Conservation (phyloP, 495 filamentous ascomycete genomes). For the Penicillium robsamsonii region DNA sequence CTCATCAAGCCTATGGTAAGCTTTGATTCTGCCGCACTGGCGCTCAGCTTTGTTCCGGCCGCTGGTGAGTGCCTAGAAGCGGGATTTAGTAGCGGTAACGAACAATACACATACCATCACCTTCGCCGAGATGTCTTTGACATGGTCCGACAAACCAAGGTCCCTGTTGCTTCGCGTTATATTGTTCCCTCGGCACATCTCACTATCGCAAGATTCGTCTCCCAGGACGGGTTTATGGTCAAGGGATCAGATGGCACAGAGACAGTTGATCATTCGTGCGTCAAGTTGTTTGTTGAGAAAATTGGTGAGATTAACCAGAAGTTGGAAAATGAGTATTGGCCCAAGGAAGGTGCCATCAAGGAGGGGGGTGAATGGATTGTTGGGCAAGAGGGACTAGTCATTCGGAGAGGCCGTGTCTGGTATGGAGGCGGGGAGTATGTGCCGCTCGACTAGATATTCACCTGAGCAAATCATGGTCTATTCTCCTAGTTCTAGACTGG, state of each 20-base stretch:
- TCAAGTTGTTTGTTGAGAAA: slow-evolving; percentile 57
- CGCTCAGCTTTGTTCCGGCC: slow-evolving; percentile 76
- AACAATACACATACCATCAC: slow-evolving; percentile 80
- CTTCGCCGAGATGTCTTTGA: slow-evolving; percentile 71
- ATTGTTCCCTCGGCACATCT: slow-evolving; percentile 79
- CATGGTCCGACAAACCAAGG: slow-evolving; percentile 49
- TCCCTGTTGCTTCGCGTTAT: slow-evolving; percentile 68
- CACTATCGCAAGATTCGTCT: slow-evolving; percentile 75
- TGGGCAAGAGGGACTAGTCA: slow-evolving; percentile 67
- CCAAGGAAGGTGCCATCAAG: slow-evolving; percentile 38
- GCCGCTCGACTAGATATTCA: background rate
- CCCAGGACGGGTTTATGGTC: slow-evolving; percentile 45
- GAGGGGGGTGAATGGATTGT: slow-evolving; percentile 63
- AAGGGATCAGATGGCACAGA: slow-evolving; percentile 30
- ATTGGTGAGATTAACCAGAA: slow-evolving; percentile 71
- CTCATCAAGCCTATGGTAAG: slow-evolving; percentile 76
- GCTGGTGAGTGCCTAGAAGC: slow-evolving; percentile 46
- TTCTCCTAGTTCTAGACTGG: background rate
- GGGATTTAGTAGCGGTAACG: slow-evolving; percentile 26
- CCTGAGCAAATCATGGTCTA: background rate
- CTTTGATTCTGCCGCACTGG: slow-evolving; percentile 75
- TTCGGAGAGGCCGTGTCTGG: slow-evolving; percentile 66
- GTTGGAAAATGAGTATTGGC: slow-evolving; percentile 64
- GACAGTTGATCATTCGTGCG: slow-evolving; percentile 41
- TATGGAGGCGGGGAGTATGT: slow-evolving; percentile 73